A percentile compares a stretch with the other conserved stretches of the same genome.
phyloP scores from a whole-genome alignment of 805 yeast genomes.

The Candida morakotiae region DNA sequence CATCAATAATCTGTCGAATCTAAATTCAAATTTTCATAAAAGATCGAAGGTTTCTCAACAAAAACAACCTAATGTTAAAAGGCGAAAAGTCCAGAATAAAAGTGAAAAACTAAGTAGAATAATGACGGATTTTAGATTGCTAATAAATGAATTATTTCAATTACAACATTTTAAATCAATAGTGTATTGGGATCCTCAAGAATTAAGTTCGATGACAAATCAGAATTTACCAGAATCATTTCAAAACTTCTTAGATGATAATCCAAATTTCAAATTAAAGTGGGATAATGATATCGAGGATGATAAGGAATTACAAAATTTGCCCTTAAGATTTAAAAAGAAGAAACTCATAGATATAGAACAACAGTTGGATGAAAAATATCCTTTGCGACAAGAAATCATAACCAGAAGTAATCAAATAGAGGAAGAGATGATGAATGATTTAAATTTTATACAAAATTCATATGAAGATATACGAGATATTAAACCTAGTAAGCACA shows the following conservation, averaged over 20 bases:
- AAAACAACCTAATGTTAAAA: slow-evolving; percentile 10
- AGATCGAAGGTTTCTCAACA: not conserved
- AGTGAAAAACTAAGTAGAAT: slow-evolving; percentile 35
- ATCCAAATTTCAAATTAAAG: slow-evolving; percentile 19
- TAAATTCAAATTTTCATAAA: not conserved
- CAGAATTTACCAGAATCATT: slow-evolving; percentile 24
- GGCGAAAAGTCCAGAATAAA: slow-evolving; percentile 17
- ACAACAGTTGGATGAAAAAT: slow-evolving; percentile 23
- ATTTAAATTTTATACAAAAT: not conserved
- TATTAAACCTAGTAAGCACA: not conserved
- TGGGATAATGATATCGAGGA: slow-evolving; percentile 30
- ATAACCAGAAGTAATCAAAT: slow-evolving; percentile 16
- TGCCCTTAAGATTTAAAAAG: slow-evolving; percentile 39
- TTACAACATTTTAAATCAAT: slow-evolving; percentile 57
- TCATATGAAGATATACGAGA: slow-evolving; percentile 6
- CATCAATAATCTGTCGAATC: not conserved
- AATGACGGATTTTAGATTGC: slow-evolving; percentile 42
- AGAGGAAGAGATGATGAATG: slow-evolving; percentile 16
- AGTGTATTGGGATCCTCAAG: slow-evolving; percentile 58
- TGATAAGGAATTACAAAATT: slow-evolving; percentile 19
- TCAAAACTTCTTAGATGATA: slow-evolving; percentile 24
- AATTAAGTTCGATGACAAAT: slow-evolving; percentile 19
- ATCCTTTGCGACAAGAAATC: slow-evolving; percentile 32
- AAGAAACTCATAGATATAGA: slow-evolving; percentile 34
- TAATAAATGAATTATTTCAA: slow-evolving; percentile 62